Percentiles rank a stretch among this genome's conserved stretches.
Evolutionary conservation across 2,329 filamentous ascomycete species (phyloP).

Genomic region (Cercospora sesami): DNA sequence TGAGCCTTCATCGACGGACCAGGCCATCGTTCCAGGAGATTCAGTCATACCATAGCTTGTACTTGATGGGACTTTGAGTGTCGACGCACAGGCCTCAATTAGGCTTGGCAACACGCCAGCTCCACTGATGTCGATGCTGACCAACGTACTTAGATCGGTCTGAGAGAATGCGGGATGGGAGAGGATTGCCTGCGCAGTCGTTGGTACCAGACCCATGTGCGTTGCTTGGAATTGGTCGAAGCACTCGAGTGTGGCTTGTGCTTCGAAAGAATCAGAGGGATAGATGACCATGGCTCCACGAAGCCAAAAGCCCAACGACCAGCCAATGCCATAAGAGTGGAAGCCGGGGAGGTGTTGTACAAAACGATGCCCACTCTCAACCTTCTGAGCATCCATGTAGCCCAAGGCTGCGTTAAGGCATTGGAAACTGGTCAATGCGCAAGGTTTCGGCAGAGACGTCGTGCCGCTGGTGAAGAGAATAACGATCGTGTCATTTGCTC

Average conservation of each 20-base stretch:
- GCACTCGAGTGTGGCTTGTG: constrained; percentile 37
- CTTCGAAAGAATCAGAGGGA: constrained; percentile 37
- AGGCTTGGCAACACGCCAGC: constrained; percentile 42
- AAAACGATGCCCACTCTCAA: constrained; percentile 34
- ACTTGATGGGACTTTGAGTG: constrained; percentile 34
- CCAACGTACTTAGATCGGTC: constrained; percentile 35
- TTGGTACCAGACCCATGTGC: constrained; percentile 39
- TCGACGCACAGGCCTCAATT: constrained; percentile 33
- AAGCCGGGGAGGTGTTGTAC: constrained; percentile 38
- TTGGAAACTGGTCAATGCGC: constrained; percentile 43
- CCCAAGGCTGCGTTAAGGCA: constrained; percentile 42
- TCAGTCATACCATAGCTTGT: constrained; percentile 51
- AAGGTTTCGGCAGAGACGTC: constrained; percentile 52
- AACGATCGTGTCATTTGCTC: constrained; percentile 39
- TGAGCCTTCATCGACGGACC: constrained; percentile 38
- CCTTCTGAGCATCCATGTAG: constrained; percentile 33
- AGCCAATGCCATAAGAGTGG: constrained; percentile 37
- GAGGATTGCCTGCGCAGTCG: constrained; percentile 38
- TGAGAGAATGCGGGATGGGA: constrained; percentile 35
- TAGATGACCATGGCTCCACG: constrained; percentile 34
- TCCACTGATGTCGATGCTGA: constrained; percentile 38
- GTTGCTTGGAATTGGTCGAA: constrained; percentile 38
- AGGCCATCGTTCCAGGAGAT: constrained; percentile 47
- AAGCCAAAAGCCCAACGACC: constrained; percentile 36
- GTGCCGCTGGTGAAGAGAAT: constrained; percentile 55